Conservation (phyloP, 148 eudicot species). For the Euryodendron excelsum region DNA sequence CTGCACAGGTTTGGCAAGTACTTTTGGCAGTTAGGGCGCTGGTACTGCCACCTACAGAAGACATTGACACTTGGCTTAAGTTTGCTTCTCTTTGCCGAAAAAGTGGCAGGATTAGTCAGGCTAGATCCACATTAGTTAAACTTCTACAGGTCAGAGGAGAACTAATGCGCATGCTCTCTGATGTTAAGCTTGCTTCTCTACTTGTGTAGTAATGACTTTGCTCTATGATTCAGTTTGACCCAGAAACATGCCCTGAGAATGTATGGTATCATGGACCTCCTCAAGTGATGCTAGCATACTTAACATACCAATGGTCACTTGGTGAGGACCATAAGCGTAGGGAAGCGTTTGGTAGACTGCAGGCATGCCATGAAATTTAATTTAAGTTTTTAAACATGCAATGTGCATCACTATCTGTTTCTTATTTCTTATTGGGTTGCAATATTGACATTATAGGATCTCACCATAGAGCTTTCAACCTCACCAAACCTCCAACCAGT, state of each 20-base stretch:
- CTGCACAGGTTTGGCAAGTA: constrained; percentile 93
- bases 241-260: constrained; percentile 74
- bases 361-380: constrained; percentile 41
- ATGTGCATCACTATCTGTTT: neutral
- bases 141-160: constrained; percentile 69
- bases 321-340: constrained; percentile 94
- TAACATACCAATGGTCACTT: constrained; percentile 92
- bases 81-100: constrained; percentile 91
- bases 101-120: constrained; percentile 90
- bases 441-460: constrained; percentile 44
- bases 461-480: constrained; percentile 66
- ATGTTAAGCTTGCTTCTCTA: neutral
- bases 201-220: constrained; percentile 4
- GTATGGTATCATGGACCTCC: constrained; percentile 78
- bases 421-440: neutral
- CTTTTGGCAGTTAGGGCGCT: constrained; percentile 84
- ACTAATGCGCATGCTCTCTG: neutral
- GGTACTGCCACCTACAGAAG: constrained; percentile 93
- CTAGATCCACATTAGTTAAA: constrained; percentile 81
- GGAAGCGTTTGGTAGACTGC: constrained; percentile 81
- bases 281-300: constrained; percentile 85
- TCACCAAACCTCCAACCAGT: constrained; percentile 38
- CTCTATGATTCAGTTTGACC: constrained; percentile 67
- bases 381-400: neutral
- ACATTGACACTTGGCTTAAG: constrained; percentile 88